These are phyloP conservation scores for Tulasnella sp. DNA, from an alignment of 768 basidiomycete species.

Conservation along the genomic window DNA sequence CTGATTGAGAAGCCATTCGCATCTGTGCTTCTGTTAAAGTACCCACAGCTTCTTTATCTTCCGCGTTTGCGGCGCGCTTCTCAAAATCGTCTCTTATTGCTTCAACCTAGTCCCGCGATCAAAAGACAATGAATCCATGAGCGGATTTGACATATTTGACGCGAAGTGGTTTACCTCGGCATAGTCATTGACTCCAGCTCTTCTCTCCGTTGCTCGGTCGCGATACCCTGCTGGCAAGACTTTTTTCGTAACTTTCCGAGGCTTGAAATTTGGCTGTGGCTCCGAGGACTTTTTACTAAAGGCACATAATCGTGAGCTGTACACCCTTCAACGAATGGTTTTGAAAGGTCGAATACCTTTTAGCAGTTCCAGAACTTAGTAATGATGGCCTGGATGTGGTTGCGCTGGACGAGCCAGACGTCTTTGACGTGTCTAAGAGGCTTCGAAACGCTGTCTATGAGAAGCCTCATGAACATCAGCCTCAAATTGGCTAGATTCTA, in stretches of 20 bases:
- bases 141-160: not conserved
- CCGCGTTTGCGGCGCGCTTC: slow-evolving; percentile 42
- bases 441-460: not conserved
- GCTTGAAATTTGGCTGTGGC: slow-evolving; percentile 52
- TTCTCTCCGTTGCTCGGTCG: slow-evolving; percentile 64
- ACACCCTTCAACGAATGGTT: not conserved
- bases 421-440: not conserved
- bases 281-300: not conserved
- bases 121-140: not conserved
- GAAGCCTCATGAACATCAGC: not conserved
- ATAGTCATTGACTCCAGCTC: slow-evolving; percentile 62
- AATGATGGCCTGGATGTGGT: not conserved
- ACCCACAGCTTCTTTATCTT: slow-evolving; percentile 50
- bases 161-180: slow-evolving; percentile 40
- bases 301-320: not conserved
- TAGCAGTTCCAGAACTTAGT: not conserved
- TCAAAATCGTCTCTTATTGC: slow-evolving; percentile 77
- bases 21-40: not conserved
- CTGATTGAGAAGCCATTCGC: not conserved
- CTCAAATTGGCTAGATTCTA: not conserved
- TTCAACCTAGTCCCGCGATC: slow-evolving; percentile 43
- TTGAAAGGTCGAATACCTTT: not conserved
- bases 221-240: slow-evolving; percentile 43
- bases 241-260: slow-evolving; percentile 60
- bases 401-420: not conserved